Base-by-base conservation (phyloP, 495 filamentous ascomycete species). In the Gamarada debralockiae region DNA sequence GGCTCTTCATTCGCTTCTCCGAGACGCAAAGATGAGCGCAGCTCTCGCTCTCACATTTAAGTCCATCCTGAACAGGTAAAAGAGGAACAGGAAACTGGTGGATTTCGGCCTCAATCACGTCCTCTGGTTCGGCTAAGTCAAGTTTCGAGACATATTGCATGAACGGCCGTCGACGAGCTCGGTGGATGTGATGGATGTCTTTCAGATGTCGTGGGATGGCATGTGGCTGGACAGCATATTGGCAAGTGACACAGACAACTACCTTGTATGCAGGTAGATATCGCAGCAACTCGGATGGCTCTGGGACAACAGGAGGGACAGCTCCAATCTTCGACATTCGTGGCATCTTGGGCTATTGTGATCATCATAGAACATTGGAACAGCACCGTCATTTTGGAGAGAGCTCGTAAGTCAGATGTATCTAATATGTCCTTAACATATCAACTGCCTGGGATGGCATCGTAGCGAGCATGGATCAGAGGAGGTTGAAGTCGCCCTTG, bases 121-220 rank as follows among this genome's bases (percentile, higher is more conserved):
- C 53, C 27, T 56, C 48, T 1, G 66, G 60, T 1, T 53, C 50
- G 18, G 6, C 48, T 5, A 72, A 45, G 9, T 56, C 38, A 9
- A 71, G 55, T 12, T 17, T 48, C 0, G 43, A 40, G 10, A 56
- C 48, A 29, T 67, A 70, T 24, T 52, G n/a, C 43, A 66, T 46
- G 24, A 58, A 67, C 10, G 49, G 50, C 2, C 58, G 64, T 3
- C 70, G 59, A 0, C 50, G 17, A 18, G 42, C 29, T n/a, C 59
- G 57, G 22, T 61, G 51, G 29, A 73, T 53, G 27, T 59, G 59
- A 24, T 73, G 68, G 43, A 69, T 65, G 20, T 73, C 68, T 48
- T 73, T 73, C 23, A 73, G 52, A 51, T 73, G 68, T 5, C 70
- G 64, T 10, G 48, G 9, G 17, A 73, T 57, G 8, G 59, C 70